Base-by-base conservation (phyloP, 176 grass and related monocot genomes). In the Eragrostis nindensis region DNA sequence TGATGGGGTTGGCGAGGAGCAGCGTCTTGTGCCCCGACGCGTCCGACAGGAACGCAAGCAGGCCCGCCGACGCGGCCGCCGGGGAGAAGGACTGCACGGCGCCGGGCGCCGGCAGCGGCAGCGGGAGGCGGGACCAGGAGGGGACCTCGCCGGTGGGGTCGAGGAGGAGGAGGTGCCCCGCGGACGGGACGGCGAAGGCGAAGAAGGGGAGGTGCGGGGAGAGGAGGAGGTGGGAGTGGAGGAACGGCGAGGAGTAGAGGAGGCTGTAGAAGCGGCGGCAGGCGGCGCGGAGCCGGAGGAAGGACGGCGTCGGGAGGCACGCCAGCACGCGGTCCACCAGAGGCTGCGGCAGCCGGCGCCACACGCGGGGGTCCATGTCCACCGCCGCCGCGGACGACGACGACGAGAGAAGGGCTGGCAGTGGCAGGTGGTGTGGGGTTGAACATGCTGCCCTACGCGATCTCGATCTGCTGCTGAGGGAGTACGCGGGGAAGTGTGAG, bases 201-300 rank as follows among this genome's bases (percentile, higher is more conserved):
- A 98, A 98, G 85, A 89, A 98, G 22, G 79, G 88, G 70, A 95
- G 86, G 55, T 67, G 85, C 7, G 96, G 92, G 67, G 96, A 89
- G 82, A 93, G 83, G 68, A 92, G 78, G 79, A 95, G 90, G 73
- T 98, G 96, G 38, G 88, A 91, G 19, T 95, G 86, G 57, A 98
- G 96, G 84, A 98, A 98, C 24, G 87, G 86, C 7, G 90, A 88
- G 49, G 96, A 98, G 85, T 88, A 98, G 68, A 98, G 84, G 84
- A 98, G 96, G 71, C 77, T 60, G 78, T 87, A 94, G 85, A 88
- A 91, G 75, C 96, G 90, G 75, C 88, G 88, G 76, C 90, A 98
- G 79, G 88, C 82, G 43, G 89, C 64, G 44, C 92, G 88, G 88
- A 92, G 40, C 30, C 90, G 96, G 82, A 98, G 94, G 88, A 95